Evolutionary conservation across 2,329 filamentous ascomycete genomes (phyloP), one percentile per base, ranked within the genome.

Genomic region (Aspergillus piperis): DNA sequence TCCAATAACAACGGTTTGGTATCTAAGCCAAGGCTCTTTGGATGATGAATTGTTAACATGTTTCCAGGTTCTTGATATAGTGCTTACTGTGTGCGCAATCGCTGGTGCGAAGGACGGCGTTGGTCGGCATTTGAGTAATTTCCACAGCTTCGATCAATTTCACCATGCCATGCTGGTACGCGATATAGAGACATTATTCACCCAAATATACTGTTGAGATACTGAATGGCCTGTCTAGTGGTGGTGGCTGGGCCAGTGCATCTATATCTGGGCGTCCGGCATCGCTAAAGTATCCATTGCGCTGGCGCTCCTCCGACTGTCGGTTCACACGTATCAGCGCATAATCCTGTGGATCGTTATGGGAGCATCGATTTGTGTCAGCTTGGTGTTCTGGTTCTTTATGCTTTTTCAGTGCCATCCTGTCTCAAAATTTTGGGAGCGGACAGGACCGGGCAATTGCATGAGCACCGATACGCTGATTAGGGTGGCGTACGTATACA

Each of bases 231-330:
- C 44, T 25, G 15, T 48, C 8, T 38, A 66, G 67, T 66, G 58
- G 50, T 84, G 80, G 81, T 84, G 79, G 70, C 73, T 84, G 6
- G 80, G 79, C 65, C 81, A 83, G 60, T 67, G 81, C 8, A 75
- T 81, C 59, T 84, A 84, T 65, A 73, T 78, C 0, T 66, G 80
- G 44, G 71, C 77, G 3, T 80, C 76, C 3, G 73, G 76, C 25
- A 66, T 79, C 3, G 73, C 82, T 19, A 82, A 82, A 59, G 73
- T 83, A 49, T 78, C 81, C 3, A 80, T 84, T 53, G 79, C 75
- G 2, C 72, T 82, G 13, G 81, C 83, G 62, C 76, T 84, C 19
- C 75, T 83, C 2, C 77, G 81, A 27, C 70, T 84, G 10, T 77
- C 81, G 0, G 66, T 78, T 5, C 70, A 75, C 39, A 71, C 66